Evolutionary conservation across 2,329 filamentous ascomycete species (phyloP), one percentile per base, ranked within the genome.

Genomic region (Podosphaera aphanis): DNA sequence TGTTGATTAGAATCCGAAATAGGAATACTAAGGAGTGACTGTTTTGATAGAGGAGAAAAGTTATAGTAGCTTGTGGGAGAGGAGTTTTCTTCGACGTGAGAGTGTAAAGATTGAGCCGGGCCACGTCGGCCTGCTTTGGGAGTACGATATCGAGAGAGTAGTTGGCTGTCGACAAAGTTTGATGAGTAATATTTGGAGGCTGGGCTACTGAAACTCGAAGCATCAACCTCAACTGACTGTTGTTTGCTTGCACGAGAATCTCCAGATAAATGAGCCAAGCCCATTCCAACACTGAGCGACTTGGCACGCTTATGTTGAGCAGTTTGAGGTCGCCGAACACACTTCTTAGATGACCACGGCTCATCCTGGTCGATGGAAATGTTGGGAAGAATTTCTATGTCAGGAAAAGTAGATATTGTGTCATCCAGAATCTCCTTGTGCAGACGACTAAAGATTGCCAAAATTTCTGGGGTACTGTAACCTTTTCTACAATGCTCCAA

Each of bases 331-430:
- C 53, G 49, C 50, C 55, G 57, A 0, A 51, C 47, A 36, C 55
- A 56, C 11, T 53, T 54, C 44, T 57, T 59, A 1, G 57, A 53
- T 2, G 55, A 54, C 35, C 56, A 56, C 1, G 54, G 49, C 38
- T 56, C 53, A 0, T 57, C 53, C 19, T 51, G 44, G 19, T 59
- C 54, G 2, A 55, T 51, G 6, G 51, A 46, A 31, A 61, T 59
- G 27, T 62, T 62, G 0, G 62, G 62, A 8, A 64, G 52, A 39
- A 64, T 57, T 46, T 64, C 62, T 36, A 64, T 59, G 45, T 64
- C 62, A 0, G 62, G 62, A 46, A 64, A 63, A 33, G 55, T 57
- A 3, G 58, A 52, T 40, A 60, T 52, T 2, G 54, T 50, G 36
- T 61, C 60, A n/a, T 54, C 46, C 15, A 61, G 49, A 20, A 63